Percentiles rank a stretch among this genome's conserved stretches.
These are phyloP conservation scores for Candida easanensis DNA, from an alignment of 805 yeast species.

Conservation along the genomic window DNA sequence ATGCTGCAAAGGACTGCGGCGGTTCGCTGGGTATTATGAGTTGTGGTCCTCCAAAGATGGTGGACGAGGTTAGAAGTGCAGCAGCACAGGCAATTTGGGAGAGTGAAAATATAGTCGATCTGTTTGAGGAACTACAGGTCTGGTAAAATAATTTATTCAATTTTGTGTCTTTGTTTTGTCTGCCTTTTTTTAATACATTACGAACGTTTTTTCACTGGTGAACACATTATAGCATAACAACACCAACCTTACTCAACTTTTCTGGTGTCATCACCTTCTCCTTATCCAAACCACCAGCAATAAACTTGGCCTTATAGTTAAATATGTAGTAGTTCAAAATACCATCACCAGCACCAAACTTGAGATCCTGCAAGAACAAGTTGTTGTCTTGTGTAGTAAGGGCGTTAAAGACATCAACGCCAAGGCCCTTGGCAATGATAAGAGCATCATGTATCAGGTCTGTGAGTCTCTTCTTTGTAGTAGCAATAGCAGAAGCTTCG, in stretches of 20 bases:
- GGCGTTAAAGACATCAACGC: slow-evolving; percentile 92
- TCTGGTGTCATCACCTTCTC: slow-evolving; percentile 51
- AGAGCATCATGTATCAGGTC: slow-evolving; percentile 71
- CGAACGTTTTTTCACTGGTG: not conserved
- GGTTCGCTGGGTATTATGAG: slow-evolving; percentile 46
- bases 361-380: slow-evolving; percentile 73
- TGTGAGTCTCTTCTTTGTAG: slow-evolving; percentile 56
- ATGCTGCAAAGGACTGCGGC: not conserved
- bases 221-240: slow-evolving; percentile 62
- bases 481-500: slow-evolving; percentile 37
- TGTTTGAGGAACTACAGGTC: slow-evolving; percentile 69
- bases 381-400: slow-evolving; percentile 88
- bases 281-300: slow-evolving; percentile 73
- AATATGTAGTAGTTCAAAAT: slow-evolving; percentile 85
- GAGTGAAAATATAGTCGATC: slow-evolving; percentile 53
- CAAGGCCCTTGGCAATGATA: slow-evolving; percentile 61
- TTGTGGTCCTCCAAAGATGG: slow-evolving; percentile 66
- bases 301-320: slow-evolving; percentile 81
- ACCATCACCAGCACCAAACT: slow-evolving; percentile 95
- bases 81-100: slow-evolving; percentile 41
- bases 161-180: too few species aligned
- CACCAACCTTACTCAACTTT: slow-evolving; percentile 80
- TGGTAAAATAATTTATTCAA: slow-evolving; percentile 48
- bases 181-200: not conserved
- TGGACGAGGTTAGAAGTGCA: slow-evolving; percentile 48